A percentile compares a stretch with the other conserved stretches of the same genome.
Conservation (phyloP, 2,329 filamentous ascomycete genomes). For the Aspergillus intermedius region DNA sequence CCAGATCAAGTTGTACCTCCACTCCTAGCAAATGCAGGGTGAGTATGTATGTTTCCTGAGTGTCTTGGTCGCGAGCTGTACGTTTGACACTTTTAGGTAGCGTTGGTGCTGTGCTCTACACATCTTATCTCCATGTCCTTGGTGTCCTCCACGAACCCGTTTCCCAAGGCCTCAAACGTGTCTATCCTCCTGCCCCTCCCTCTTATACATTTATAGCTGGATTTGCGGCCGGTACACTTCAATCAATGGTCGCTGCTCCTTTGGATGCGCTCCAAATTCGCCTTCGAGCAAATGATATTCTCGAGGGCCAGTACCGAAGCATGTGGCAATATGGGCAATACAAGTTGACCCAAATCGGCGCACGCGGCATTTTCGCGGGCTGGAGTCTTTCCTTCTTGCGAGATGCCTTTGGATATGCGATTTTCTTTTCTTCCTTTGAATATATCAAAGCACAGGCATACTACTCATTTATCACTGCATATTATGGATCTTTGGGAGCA, state of each 20-base stretch:
- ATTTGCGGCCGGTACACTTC: conserved; percentile 52
- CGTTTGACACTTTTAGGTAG: conserved; percentile 21
- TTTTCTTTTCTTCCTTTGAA: conserved; percentile 60
- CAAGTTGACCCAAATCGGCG: conserved; percentile 54
- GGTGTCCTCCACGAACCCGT: conserved; percentile 53
- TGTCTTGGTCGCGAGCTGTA: not conserved
- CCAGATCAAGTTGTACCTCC: conserved; percentile 60
- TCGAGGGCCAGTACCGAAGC: conserved; percentile 53
- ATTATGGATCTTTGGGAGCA: conserved; percentile 44
- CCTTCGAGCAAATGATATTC: conserved; percentile 53
- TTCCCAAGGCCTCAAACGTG: conserved; percentile 50
- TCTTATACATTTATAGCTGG: conserved; percentile 53
- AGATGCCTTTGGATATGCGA: conserved; percentile 54
- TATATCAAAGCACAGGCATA: conserved; percentile 58
- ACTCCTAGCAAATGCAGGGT: conserved; percentile 56
- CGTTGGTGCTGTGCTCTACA: conserved; percentile 58
- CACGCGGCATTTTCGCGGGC: conserved; percentile 58
- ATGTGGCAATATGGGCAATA: conserved; percentile 58
- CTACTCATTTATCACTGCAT: conserved; percentile 54
- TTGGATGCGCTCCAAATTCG: conserved; percentile 59
- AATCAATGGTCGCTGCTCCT: conserved; percentile 57
- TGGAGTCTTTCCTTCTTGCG: conserved; percentile 54
- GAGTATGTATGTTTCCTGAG: conserved; percentile 10
- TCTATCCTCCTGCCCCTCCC: conserved; percentile 53
- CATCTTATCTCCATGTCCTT: conserved; percentile 56